These are phyloP conservation scores for Coniella vitis DNA, from an alignment of 2,329 filamentous ascomycete genomes.

Conservation along the genomic window DNA sequence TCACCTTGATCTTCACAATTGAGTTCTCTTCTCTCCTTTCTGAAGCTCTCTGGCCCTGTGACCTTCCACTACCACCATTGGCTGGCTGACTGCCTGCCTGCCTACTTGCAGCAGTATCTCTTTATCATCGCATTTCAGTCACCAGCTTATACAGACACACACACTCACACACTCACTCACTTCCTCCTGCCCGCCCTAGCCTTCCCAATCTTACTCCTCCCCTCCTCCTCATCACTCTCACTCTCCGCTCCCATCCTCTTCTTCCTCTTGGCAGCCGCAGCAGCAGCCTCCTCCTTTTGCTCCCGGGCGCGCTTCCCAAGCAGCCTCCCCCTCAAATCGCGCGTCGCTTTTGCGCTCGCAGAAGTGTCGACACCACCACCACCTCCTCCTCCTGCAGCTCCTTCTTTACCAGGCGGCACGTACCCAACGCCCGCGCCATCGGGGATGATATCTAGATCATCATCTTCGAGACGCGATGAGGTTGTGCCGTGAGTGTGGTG, in stretches of 20 bases:
- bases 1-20: too few relatives aligned
- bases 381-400: constrained; percentile 18
- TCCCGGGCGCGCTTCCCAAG: constrained; percentile 20
- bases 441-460: constrained; percentile 20
- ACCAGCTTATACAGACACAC: too few relatives aligned
- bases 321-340: constrained; percentile 27
- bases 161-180: neutral
- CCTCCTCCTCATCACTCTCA: constrained; percentile 30
- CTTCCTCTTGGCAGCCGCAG: constrained; percentile 27
- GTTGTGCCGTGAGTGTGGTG: neutral
- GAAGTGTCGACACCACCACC: too few relatives aligned
- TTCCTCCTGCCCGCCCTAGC: constrained; percentile 8
- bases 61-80: too few relatives aligned
- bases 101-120: too few relatives aligned
- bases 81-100: too few relatives aligned
- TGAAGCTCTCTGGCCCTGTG: too few relatives aligned
- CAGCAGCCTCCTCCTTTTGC: constrained; percentile 14
- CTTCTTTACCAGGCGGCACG: constrained; percentile 19
- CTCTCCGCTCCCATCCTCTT: constrained; percentile 38
- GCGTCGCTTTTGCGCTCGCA: constrained; percentile 19
- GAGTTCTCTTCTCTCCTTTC: too few relatives aligned
- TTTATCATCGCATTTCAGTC: too few relatives aligned
- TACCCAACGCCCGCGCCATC: constrained; percentile 38
- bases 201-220: constrained; percentile 23
- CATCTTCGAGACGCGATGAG: constrained; percentile 16